Percentiles rank a stretch among this genome's conserved stretches.
phyloP scores from a whole-genome alignment of 2,329 filamentous ascomycete genomes.

The Fonsecaea erecta region DNA sequence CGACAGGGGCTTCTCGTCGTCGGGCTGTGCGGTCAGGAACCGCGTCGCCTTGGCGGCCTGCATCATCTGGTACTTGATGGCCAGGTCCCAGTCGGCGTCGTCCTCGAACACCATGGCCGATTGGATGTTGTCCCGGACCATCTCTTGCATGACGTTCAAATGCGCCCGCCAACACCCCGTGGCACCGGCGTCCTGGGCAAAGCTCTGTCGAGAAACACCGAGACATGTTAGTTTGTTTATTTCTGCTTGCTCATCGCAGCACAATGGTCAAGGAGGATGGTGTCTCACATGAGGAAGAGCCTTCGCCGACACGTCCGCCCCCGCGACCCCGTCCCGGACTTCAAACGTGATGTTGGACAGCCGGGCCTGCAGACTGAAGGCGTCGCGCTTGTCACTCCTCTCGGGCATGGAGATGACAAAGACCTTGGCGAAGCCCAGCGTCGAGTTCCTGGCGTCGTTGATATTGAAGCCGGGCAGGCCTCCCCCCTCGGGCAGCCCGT shows the following conservation, averaged over 20 bases:
- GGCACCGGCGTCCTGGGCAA: constrained; percentile 23
- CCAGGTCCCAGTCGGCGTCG: constrained; percentile 63
- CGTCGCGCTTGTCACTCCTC: constrained; percentile 57
- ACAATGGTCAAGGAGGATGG: not conserved
- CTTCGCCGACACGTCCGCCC: constrained; percentile 25
- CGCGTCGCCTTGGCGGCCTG: constrained; percentile 43
- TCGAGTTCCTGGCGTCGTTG: constrained; percentile 23
- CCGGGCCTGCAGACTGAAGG: constrained; percentile 50
- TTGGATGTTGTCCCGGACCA: constrained; percentile 52
- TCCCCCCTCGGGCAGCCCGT: not conserved
- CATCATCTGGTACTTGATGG: constrained; percentile 56
- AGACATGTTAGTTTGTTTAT: not conserved
- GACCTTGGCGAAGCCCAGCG: constrained; percentile 45
- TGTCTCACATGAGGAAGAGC: constrained; percentile 32
- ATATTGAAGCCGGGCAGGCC: not conserved
- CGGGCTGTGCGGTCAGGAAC: constrained; percentile 38
- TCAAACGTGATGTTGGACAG: constrained; percentile 42
- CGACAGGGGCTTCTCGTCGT: constrained; percentile 39
- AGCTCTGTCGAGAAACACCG: constrained; percentile 16
- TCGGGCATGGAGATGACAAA: constrained; percentile 55
- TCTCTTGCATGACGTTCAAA: constrained; percentile 45
- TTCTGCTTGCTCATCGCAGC: constrained; percentile 15
- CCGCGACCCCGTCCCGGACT: constrained; percentile 31
- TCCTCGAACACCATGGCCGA: constrained; percentile 62
- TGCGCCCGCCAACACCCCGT: constrained; percentile 47